Evolutionary conservation across 805 yeast genomes (phyloP).

Genomic region (Pichia californica): DNA sequence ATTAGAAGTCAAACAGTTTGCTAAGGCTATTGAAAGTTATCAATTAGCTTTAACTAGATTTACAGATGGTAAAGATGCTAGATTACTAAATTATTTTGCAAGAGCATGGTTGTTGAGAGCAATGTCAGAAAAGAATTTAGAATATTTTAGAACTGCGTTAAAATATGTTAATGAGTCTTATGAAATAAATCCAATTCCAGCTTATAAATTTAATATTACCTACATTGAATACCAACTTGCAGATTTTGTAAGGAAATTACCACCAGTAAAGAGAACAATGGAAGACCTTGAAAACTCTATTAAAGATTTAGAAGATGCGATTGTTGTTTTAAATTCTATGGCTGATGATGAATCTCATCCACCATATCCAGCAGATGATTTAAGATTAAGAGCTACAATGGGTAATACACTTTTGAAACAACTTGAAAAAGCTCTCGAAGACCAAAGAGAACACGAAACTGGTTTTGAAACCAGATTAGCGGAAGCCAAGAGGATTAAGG

Average conservation of each 20-base stretch:
- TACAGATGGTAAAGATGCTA: slow-evolving; percentile 57
- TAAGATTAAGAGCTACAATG: slow-evolving; percentile 80
- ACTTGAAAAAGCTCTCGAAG: slow-evolving; percentile 60
- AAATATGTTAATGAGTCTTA: slow-evolving; percentile 57
- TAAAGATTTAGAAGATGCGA: slow-evolving; percentile 55
- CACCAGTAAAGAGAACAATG: slow-evolving; percentile 51
- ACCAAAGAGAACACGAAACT: slow-evolving; percentile 62
- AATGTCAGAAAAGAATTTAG: slow-evolving; percentile 53
- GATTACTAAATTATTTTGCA: slow-evolving; percentile 66
- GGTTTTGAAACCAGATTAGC: slow-evolving; percentile 54
- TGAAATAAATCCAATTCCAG: slow-evolving; percentile 33
- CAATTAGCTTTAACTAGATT: slow-evolving; percentile 69
- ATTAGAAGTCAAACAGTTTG: slow-evolving; percentile 71
- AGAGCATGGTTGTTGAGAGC: slow-evolving; percentile 87
- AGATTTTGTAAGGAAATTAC: slow-evolving; percentile 63
- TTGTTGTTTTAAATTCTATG: slow-evolving; percentile 49
- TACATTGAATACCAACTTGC: slow-evolving; percentile 83
- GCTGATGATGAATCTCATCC: slow-evolving; percentile 47
- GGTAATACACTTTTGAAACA: slow-evolving; percentile 74
- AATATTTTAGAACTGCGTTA: slow-evolving; percentile 55
- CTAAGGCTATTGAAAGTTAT: slow-evolving; percentile 84
- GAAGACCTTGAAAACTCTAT: slow-evolving; percentile 54
- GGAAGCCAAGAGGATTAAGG: slow-evolving; percentile 64
- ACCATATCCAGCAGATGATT: slow-evolving; percentile 73
- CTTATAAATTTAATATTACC: slow-evolving; percentile 72